These are phyloP conservation scores for Arabidopsis lyrata DNA, from an alignment of 441 rosid genomes.

Conservation along the genomic window DNA sequence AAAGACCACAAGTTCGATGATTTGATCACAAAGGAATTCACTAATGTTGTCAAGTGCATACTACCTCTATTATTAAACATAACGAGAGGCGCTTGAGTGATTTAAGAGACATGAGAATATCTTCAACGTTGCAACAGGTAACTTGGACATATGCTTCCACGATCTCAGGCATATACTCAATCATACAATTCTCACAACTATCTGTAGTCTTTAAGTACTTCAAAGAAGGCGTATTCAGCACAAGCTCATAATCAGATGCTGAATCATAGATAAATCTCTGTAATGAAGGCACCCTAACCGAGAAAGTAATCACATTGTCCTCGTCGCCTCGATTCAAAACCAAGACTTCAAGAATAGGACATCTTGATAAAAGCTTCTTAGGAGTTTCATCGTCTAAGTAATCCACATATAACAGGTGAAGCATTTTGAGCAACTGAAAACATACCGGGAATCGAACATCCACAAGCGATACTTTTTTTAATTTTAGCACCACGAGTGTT, in stretches of 20 bases:
- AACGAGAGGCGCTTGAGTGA: not conserved
- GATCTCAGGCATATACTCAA: not conserved
- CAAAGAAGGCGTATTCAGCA: slow-evolving; percentile 5
- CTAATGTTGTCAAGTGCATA: not conserved
- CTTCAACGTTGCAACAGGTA: not conserved
- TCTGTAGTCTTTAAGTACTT: not conserved
- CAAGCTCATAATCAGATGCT: not conserved
- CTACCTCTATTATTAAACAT: not conserved
- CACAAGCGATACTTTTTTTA: not conserved
- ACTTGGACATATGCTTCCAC: not conserved
- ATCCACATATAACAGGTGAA: not conserved
- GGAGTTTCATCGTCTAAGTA: not conserved
- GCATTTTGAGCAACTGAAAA: not conserved
- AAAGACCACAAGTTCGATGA: not conserved
- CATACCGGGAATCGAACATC: not conserved
- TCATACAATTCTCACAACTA: not conserved
- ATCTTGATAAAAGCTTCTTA: slow-evolving; percentile 17
- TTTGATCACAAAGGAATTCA: not conserved
- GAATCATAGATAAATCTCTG: not conserved
- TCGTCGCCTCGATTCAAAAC: not conserved
- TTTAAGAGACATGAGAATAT: not conserved
- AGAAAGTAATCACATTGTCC: not conserved
- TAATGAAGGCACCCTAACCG: not conserved
- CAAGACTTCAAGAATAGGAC: not conserved
- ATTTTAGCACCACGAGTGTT: not conserved